These are phyloP conservation scores for Sanghuangporus baumii DNA, from an alignment of 1,284 basidiomycete genomes.

Conservation along the genomic window DNA sequence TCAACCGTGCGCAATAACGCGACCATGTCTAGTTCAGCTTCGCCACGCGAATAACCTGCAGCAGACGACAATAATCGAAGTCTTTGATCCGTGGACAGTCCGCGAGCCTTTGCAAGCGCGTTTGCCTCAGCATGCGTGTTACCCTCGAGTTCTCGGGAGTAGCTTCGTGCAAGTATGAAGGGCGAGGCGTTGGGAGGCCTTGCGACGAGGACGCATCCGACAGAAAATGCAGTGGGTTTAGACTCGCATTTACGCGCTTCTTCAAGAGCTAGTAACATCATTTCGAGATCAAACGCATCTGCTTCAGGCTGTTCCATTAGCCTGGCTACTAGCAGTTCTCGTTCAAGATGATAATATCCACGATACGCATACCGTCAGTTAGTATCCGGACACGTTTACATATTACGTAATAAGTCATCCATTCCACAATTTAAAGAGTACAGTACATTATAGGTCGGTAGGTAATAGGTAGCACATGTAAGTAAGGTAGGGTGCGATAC, in stretches of 20 bases:
- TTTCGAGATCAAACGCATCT: conserved; percentile 32
- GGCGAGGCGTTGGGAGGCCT: conserved; percentile 34
- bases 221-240: conserved; percentile 85
- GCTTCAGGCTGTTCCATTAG: not conserved
- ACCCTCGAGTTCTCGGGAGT: conserved; percentile 87
- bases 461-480: too few relatives aligned
- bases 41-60: conserved; percentile 21
- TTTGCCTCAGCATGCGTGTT: conserved; percentile 99
- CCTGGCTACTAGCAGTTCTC: not conserved
- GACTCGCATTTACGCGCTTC: conserved; percentile 74
- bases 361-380: too few relatives aligned
- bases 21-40: conserved; percentile 30
- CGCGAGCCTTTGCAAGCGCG: conserved; percentile 72
- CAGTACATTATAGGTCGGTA: too few relatives aligned
- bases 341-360: too few relatives aligned
- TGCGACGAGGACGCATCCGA: conserved; percentile 81
- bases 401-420: too few relatives aligned
- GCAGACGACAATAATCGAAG: conserved; percentile 35
- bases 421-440: too few relatives aligned
- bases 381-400: too few relatives aligned
- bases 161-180: conserved; percentile 73
- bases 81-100: conserved; percentile 39
- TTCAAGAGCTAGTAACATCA: conserved; percentile 61
- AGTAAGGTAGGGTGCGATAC: too few relatives aligned
- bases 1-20: conserved; percentile 55